Conservation (phyloP, 2,329 filamentous ascomycete species). For the Aspergillus felis region DNA sequence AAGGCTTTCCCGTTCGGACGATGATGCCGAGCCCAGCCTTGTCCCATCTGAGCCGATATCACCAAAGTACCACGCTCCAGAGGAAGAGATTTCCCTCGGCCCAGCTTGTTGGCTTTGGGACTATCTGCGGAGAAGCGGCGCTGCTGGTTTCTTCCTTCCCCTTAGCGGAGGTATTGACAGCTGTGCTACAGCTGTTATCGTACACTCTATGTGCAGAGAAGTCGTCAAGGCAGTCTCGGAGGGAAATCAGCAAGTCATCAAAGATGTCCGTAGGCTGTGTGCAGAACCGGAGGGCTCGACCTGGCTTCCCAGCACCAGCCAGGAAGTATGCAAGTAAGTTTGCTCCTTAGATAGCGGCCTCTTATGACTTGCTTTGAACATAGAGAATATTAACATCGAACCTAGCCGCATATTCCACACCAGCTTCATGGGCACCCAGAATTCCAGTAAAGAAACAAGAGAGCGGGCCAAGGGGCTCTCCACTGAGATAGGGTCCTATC, state of each 20-base stretch:
- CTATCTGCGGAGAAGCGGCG: slow-evolving; percentile 35
- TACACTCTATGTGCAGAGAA: slow-evolving; percentile 38
- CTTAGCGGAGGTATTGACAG: slow-evolving; percentile 40
- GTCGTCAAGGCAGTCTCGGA: slow-evolving; percentile 33
- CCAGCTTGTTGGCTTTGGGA: slow-evolving; percentile 62
- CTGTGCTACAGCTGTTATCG: slow-evolving; percentile 37
- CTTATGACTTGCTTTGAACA: not conserved
- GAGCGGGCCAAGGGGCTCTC: slow-evolving; percentile 60
- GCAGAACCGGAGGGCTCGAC: slow-evolving; percentile 45
- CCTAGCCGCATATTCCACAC: slow-evolving; percentile 55
- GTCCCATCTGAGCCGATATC: slow-evolving; percentile 44
- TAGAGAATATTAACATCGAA: slow-evolving; percentile 1
- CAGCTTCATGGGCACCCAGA: slow-evolving; percentile 66
- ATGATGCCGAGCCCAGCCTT: slow-evolving; percentile 44
- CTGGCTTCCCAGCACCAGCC: slow-evolving; percentile 53
- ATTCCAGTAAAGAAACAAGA: slow-evolving; percentile 65
- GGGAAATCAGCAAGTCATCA: slow-evolving; percentile 49
- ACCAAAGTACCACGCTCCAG: slow-evolving; percentile 56
- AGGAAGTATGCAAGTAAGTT: slow-evolving; percentile 53
- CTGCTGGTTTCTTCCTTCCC: slow-evolving; percentile 38
- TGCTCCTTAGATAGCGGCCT: not conserved
- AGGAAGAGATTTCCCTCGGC: slow-evolving; percentile 64
- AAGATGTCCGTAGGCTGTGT: slow-evolving; percentile 50
- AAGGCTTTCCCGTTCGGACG: slow-evolving; percentile 28
- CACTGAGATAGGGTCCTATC: slow-evolving; percentile 64